Conservation (phyloP, 768 basidiomycete genomes). For the Hygrophorus russula region DNA sequence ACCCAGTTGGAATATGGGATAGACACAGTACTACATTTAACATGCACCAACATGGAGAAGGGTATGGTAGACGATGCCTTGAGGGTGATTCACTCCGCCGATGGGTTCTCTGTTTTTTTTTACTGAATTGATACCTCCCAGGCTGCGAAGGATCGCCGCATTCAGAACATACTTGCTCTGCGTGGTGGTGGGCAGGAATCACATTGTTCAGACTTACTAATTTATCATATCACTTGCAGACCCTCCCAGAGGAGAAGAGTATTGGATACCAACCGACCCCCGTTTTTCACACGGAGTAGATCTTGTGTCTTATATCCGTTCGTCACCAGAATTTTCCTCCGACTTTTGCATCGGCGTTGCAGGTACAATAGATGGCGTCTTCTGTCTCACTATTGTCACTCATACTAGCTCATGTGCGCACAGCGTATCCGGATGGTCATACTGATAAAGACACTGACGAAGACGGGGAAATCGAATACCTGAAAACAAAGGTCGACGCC, state of each 20-base stretch:
- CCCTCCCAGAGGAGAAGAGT: conserved; percentile 87
- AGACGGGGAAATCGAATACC: conserved; percentile 51
- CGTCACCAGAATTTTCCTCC: conserved; percentile 63
- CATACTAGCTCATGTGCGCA: conserved; percentile 2
- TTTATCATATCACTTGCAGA: conserved; percentile 33
- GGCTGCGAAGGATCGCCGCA: conserved; percentile 73
- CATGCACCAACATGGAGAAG: conserved; percentile 93
- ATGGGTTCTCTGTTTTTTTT: conserved; percentile 1
- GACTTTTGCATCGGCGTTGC: conserved; percentile 94
- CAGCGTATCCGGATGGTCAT: conserved; percentile 90
- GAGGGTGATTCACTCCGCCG: conserved; percentile 36
- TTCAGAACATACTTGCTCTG: conserved; percentile 85
- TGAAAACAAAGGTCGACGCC: conserved; percentile 85
- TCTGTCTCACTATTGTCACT: conserved; percentile 1
- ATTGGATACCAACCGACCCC: conserved; percentile 81
- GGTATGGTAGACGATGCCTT: conserved; percentile 83
- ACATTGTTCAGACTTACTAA: conserved; percentile 1
- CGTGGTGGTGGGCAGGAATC: conserved; percentile 58
- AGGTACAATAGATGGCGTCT: conserved; percentile 30
- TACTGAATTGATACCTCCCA: conserved; percentile 13
- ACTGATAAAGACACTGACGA: conserved; percentile 47
- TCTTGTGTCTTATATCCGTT: conserved; percentile 84
- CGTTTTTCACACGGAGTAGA: conserved; percentile 78
- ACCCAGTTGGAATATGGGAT: conserved; percentile 64
- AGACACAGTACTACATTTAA: conserved; percentile 88